Evolutionary conservation across 176 grass and related monocot genomes (phyloP), one percentile per base, ranked within the genome.

Genomic region (Oryza rufipogon): DNA sequence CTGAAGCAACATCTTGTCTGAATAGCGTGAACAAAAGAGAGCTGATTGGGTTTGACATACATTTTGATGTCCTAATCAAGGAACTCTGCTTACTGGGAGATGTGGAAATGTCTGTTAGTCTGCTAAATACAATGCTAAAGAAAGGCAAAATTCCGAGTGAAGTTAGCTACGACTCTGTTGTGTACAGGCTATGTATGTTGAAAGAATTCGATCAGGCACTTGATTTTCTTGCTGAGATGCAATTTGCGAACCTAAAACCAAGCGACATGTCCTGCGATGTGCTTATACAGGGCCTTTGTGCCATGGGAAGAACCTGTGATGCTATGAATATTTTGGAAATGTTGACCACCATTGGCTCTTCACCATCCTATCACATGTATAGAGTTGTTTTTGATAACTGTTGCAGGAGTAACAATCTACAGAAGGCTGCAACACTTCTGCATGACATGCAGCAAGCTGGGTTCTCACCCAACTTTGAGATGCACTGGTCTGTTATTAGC

Each of bases 401-500:
- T 65, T 60, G 64, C 63, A 82, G 71, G 75, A 91, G 70, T 68
- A 89, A 88, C 36, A 85, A 90, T 78, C 66, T 90, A 71, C 64
- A 92, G 71, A 88, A 93, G 71, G 92, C 87, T 36, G 84, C 96
- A 23, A 75, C 75, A 76, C 68, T 98, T 90, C 78, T 95, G 84
- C 87, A 85, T 92, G 91, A 90, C 91, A 98, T 98, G 96, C 83
- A 98, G 75, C 86, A 83, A 86, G 87, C 80, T 78, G 91, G 96
- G 56, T 68, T 92, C 71, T 60, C 64, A 44, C 91, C 96, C n/a
- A 95, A 98, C 66, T 98, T 98, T 87, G 91, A 98, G 74, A 93
- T 88, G 69, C 96, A 95, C 72, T 98, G 96, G 96, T 95, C 93
- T 81, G 45, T 98, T 45, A 98, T 98, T 90, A 98, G 91, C 81